phyloP scores from a whole-genome alignment of 331 rosid species.

The Cydonia oblonga region DNA sequence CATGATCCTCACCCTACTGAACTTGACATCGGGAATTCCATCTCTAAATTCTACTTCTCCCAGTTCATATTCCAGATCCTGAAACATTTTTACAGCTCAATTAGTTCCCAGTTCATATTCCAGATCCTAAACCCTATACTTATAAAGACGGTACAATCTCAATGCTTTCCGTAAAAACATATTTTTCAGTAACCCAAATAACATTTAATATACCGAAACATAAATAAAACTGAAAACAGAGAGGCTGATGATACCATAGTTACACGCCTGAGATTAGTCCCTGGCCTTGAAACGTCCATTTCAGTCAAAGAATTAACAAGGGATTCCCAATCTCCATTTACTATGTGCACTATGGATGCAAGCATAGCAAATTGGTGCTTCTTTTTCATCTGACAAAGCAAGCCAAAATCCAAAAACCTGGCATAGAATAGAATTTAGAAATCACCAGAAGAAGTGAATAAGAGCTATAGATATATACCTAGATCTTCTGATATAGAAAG shows the following conservation, averaged over 20 bases:
- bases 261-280: slow-evolving; percentile 66
- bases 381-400: slow-evolving; percentile 95
- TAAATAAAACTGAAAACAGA: not conserved
- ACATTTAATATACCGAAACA: slow-evolving; percentile 1
- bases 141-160: not conserved
- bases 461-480: not conserved
- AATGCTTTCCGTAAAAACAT: not conserved
- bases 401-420: slow-evolving; percentile 95
- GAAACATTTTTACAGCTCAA: slow-evolving; percentile 22
- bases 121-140: not conserved
- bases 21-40: slow-evolving; percentile 94
- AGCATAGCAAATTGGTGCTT: slow-evolving; percentile 91
- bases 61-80: slow-evolving; percentile 87
- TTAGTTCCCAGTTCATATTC: not conserved
- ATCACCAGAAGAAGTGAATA: not conserved
- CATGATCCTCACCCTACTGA: slow-evolving; percentile 73
- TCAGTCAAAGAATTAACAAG: slow-evolving; percentile 63
- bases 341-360: slow-evolving; percentile 93
- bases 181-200: not conserved
- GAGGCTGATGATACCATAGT: slow-evolving; percentile 49
- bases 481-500: slow-evolving; percentile 1
- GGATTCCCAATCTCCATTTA: slow-evolving; percentile 92
- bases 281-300: slow-evolving; percentile 87
- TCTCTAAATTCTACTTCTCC: slow-evolving; percentile 82
- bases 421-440: slow-evolving; percentile 1